These are phyloP conservation scores for Penicillium sp. DNA, from an alignment of 2,329 filamentous ascomycete species.

Conservation along the genomic window DNA sequence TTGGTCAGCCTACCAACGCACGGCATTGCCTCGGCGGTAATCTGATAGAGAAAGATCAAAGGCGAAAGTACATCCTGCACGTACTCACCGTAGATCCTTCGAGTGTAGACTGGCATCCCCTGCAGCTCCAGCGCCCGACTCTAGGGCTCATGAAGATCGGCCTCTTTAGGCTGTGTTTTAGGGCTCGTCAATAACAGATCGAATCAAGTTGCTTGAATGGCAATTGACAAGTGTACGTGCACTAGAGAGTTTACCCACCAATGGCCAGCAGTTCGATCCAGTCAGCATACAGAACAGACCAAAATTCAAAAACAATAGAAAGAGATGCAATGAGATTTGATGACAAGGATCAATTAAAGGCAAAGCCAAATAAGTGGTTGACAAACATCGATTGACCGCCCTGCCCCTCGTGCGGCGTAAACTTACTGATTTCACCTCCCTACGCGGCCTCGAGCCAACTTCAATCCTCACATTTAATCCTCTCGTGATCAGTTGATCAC, in stretches of 20 bases:
- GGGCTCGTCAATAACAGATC: background rate
- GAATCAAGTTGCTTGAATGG: background rate
- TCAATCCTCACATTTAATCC: background rate
- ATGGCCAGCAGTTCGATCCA: background rate
- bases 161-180: background rate
- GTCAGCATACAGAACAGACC: background rate
- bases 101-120: background rate
- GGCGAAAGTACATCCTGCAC: background rate
- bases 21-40: background rate
- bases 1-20: background rate
- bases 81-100: background rate
- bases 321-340: background rate
- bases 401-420: conserved; percentile 8
- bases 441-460: conserved; percentile 1
- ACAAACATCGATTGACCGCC: background rate
- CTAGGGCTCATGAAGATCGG: background rate
- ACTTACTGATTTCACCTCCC: background rate
- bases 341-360: background rate
- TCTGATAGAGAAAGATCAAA: background rate
- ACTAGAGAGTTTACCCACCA: background rate
- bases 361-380: background rate
- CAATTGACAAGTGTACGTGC: background rate
- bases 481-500: conserved; percentile 9
- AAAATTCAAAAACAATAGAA: background rate
- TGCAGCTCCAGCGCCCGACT: background rate